Percentiles rank a stretch among this genome's conserved stretches.
Conservation (phyloP, 208 protist species). For the Zelonia costaricensis region DNA sequence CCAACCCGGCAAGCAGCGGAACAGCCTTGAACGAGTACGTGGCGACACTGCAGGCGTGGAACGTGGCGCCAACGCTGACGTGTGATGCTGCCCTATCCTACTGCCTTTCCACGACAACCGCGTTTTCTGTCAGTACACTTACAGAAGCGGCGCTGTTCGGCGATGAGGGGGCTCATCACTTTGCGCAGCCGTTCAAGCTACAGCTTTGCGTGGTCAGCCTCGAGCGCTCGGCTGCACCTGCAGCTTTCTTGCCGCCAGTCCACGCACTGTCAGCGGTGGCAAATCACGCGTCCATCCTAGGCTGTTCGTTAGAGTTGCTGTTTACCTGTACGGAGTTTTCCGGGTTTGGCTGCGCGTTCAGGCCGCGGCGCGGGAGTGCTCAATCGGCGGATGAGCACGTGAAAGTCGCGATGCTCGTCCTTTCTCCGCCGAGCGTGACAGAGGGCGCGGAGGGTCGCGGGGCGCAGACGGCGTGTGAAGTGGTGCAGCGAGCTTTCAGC, state of each 20-base stretch:
- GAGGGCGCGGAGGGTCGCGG: no score
- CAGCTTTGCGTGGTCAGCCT: constrained; percentile 17
- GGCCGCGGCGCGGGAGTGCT: neutral
- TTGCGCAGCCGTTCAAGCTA: constrained; percentile 22
- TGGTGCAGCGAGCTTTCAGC: neutral
- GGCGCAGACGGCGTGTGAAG: neutral
- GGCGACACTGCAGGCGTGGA: constrained; percentile 22
- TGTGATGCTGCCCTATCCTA: no score
- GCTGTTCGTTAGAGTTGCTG: constrained; percentile 13
- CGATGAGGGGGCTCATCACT: neutral
- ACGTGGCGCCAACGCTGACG: constrained; percentile 6
- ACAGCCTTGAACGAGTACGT: constrained; percentile 14
- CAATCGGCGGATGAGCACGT: neutral
- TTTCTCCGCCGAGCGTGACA: neutral
- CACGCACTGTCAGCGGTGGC: constrained; percentile 10
- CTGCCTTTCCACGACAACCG: constrained; percentile 23
- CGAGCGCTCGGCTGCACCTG: neutral
- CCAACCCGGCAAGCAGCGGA: neutral
- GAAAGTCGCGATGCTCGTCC: constrained; percentile 22
- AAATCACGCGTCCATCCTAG: constrained; percentile 1
- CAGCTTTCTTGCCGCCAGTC: constrained; percentile 19
- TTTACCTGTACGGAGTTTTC: constrained; percentile 3
- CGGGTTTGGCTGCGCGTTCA: constrained; percentile 19
- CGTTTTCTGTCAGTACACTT: constrained; percentile 20
- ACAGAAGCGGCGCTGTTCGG: constrained; percentile 4